Evolutionary conservation across 371 early-diverging fungal species (phyloP).

Genomic region (Cokeromyces recurvatus): DNA sequence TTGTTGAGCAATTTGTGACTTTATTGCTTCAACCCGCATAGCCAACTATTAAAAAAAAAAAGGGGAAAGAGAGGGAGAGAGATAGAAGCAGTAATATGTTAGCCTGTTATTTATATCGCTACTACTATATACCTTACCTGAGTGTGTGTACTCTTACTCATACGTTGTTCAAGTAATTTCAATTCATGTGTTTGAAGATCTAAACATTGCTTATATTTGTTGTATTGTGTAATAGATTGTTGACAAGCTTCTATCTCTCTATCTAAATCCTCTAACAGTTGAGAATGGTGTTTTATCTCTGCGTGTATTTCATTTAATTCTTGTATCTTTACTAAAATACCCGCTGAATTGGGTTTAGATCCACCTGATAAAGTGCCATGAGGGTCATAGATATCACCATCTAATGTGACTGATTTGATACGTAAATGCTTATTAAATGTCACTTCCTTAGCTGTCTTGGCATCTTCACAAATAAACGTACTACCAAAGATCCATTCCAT

Average conservation of each 20-base stretch:
- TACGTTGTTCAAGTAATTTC: constrained; percentile 61
- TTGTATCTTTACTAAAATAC: constrained; percentile 73
- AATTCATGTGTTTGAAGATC: constrained; percentile 76
- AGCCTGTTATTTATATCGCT: not conserved
- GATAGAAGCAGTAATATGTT: not conserved
- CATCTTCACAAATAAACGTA: constrained; percentile 90
- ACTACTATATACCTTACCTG: constrained; percentile 38
- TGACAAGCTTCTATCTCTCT: constrained; percentile 34
- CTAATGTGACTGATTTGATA: constrained; percentile 90
- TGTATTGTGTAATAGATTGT: constrained; percentile 40
- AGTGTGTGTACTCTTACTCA: constrained; percentile 67
- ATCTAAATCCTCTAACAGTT: constrained; percentile 45
- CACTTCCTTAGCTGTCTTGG: constrained; percentile 79
- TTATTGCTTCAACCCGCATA: constrained; percentile 44
- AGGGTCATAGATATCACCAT: constrained; percentile 99
- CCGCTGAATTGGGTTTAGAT: constrained; percentile 70
- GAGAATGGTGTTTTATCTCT: constrained; percentile 44
- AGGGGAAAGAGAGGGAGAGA: constrained; percentile 15
- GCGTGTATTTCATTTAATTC: constrained; percentile 55
- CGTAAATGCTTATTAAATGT: constrained; percentile 83
- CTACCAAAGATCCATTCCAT: constrained; percentile 96
- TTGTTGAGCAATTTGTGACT: constrained; percentile 26
- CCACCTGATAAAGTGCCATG: constrained; percentile 98
- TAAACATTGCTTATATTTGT: constrained; percentile 48
- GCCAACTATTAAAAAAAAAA: constrained; percentile 26